Percentiles rank a stretch among this genome's conserved stretches.
Conservation (phyloP, 192 early-diverging fungal genomes). For the Geranomyces michiganensis region DNA sequence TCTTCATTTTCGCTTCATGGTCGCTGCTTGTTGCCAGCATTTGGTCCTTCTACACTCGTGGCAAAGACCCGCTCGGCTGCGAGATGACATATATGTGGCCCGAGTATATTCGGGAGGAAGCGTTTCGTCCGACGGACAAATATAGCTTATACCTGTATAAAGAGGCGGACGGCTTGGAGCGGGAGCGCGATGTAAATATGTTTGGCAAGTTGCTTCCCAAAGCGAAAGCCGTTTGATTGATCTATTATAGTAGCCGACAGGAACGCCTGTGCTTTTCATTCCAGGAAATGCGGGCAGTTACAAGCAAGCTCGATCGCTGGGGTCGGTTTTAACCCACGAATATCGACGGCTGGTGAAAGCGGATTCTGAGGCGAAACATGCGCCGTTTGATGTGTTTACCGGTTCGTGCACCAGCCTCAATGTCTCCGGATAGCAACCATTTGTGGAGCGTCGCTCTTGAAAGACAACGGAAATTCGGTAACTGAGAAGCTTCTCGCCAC, state of each 20-base stretch:
- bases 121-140: constrained; percentile 62
- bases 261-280: constrained; percentile 89
- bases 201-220: not conserved
- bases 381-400: constrained; percentile 35
- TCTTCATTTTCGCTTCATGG: no score
- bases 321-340: constrained; percentile 62
- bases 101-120: constrained; percentile 52
- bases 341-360: not conserved
- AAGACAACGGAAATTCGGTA: no score
- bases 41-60: constrained; percentile 71
- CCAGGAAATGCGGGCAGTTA: constrained; percentile 94
- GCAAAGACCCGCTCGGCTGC: constrained; percentile 57
- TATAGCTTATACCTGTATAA: constrained; percentile 79
- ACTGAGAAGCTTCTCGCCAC: no score
- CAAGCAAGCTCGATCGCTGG: constrained; percentile 86
- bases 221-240: not conserved
- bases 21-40: constrained; percentile 5
- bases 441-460: no score
- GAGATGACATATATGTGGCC: constrained; percentile 65
- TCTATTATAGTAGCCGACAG: constrained; percentile 48
- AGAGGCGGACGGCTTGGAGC: constrained; percentile 45
- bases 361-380: not conserved
- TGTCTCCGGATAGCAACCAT: no score
- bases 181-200: not conserved
- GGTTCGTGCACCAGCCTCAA: constrained; percentile 1